Evolutionary conservation across 1,284 basidiomycete genomes (phyloP), one percentile per base, ranked within the genome.

Genomic region (Vanrija sp.): DNA sequence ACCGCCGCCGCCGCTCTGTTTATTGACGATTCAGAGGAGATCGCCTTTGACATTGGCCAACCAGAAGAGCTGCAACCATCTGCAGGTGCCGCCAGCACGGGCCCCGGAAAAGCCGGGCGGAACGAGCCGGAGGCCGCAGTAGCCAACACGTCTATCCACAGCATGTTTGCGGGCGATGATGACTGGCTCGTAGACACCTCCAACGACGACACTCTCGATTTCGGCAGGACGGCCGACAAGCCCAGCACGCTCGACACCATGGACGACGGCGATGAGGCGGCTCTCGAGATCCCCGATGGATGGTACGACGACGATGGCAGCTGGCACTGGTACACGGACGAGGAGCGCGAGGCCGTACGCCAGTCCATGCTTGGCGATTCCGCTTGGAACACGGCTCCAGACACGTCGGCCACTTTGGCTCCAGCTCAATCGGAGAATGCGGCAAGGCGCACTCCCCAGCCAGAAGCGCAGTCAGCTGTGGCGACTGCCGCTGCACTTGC

Each of bases 311-410:
- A 74, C 18, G 45, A 54, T 19, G 69, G 67, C 23, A 53, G 62
- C 36, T 74, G 65, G 60, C 50, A 69, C 44, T 73, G 69, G 63
- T 74, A 74, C 54, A 74, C 72, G 6, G 64, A 63, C 0, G 72
- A 73, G 54, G 66, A 74, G 55, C 63, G 61, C 38, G 67, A 68
- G 49, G 63, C 61, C 20, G 72, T 74, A 20, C 61, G 66, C 18
- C 41, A 56, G 46, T 49, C 65, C 1, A 67, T 72, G 68, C 31
- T 69, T 16, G 64, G 55, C 12, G 54, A 60, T 19, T 47, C 27
- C n/a, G 37, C 41, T 19, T 22, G 36, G 23, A 55, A 50, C 36
- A 41, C 24, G 20, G 10, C 25, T 10, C 3, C 39, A 8, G 18
- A 35, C 20, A 12, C 31, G 10, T 43, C 25, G 24, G 41, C 6